These are phyloP conservation scores for Psilocybe cubensis DNA, from an alignment of 768 basidiomycete species.

Conservation along the genomic window DNA sequence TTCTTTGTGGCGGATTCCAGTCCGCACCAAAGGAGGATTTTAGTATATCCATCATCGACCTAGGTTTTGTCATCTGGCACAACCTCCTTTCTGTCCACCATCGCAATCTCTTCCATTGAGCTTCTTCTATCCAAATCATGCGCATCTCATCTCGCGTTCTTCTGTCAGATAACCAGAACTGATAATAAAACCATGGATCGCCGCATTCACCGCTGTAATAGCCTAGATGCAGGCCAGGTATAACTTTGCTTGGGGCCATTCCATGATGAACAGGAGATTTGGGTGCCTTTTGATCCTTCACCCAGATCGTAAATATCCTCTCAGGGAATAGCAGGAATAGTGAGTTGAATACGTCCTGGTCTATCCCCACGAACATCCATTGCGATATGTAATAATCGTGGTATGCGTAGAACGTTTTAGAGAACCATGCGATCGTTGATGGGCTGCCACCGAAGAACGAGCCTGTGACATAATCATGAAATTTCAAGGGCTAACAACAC, in stretches of 20 bases:
- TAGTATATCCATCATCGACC: not conserved
- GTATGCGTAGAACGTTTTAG: constrained; percentile 47
- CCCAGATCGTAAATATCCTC: constrained; percentile 49
- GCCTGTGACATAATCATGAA: constrained; percentile 29
- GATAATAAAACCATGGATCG: constrained; percentile 48
- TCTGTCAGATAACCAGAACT: constrained; percentile 43
- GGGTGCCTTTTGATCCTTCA: constrained; percentile 24
- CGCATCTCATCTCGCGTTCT: constrained; percentile 24
- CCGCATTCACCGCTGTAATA: constrained; percentile 43
- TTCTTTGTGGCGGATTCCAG: not conserved
- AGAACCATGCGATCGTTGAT: constrained; percentile 48
- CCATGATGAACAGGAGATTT: constrained; percentile 3
- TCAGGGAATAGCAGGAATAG: constrained; percentile 40
- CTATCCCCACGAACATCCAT: constrained; percentile 53
- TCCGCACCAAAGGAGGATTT: not conserved
- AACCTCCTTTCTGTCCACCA: constrained; percentile 8
- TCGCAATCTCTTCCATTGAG: constrained; percentile 7
- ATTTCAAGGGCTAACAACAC: constrained; percentile 2
- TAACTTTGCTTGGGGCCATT: constrained; percentile 6
- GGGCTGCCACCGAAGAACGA: constrained; percentile 61
- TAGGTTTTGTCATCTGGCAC: constrained; percentile 28
- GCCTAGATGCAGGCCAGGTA: constrained; percentile 15
- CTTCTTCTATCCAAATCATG: constrained; percentile 27
- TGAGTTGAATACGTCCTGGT: constrained; percentile 27
- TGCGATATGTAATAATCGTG: constrained; percentile 52